phyloP scores from a whole-genome alignment of 2,329 filamentous ascomycete genomes.

The Elsinoe perseae region DNA sequence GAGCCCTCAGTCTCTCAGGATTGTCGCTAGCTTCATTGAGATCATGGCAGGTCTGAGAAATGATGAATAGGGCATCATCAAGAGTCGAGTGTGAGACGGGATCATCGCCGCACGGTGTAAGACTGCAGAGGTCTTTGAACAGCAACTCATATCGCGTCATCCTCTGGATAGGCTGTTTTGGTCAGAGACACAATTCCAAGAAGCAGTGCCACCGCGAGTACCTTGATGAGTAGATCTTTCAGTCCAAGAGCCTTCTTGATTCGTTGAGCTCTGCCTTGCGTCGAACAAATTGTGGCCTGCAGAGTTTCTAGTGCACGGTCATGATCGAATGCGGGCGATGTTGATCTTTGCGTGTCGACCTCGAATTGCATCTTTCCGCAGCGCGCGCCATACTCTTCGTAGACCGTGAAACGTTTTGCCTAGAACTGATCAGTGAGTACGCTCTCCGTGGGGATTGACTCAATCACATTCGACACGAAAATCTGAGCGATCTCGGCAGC shows the following conservation, averaged over 20 bases:
- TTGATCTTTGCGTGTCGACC: constrained; percentile 57
- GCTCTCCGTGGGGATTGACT: constrained; percentile 39
- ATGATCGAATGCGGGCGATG: constrained; percentile 68
- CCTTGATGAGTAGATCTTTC: constrained; percentile 84
- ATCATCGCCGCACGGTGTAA: constrained; percentile 78
- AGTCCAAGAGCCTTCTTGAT: constrained; percentile 72
- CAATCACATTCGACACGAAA: constrained; percentile 45
- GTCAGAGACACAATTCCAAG: constrained; percentile 10
- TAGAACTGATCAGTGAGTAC: constrained; percentile 33
- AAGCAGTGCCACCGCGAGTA: constrained; percentile 28
- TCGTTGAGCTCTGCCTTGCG: constrained; percentile 55
- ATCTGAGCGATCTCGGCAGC: constrained; percentile 47
- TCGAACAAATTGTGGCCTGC: constrained; percentile 64
- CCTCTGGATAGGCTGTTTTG: constrained; percentile 74
- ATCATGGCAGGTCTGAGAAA: constrained; percentile 67
- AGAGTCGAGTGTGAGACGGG: constrained; percentile 75
- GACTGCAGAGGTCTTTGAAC: constrained; percentile 72
- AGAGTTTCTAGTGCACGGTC: constrained; percentile 80
- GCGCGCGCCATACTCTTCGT: constrained; percentile 86
- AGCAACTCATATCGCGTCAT: constrained; percentile 86
- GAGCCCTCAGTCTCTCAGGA: constrained; percentile 56
- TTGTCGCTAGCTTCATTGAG: constrained; percentile 84
- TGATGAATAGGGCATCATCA: constrained; percentile 60
- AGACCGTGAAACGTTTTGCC: constrained; percentile 75
- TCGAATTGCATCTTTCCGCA: constrained; percentile 81